Base-by-base conservation (phyloP, 768 basidiomycete genomes). In the Cubamyces lactineus region DNA sequence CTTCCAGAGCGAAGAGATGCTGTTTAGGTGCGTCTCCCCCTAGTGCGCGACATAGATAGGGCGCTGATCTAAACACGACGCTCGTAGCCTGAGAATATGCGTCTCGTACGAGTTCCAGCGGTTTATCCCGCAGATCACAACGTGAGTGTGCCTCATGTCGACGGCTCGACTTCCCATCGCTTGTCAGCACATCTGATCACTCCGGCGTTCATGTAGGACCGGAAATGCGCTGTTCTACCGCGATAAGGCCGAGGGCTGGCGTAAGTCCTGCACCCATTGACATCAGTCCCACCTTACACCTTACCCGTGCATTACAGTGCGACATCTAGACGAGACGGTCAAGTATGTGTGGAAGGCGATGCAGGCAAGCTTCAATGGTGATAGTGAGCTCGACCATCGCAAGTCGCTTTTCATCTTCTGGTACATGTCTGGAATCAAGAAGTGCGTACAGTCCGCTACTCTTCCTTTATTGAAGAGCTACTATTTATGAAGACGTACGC, bases 81-180 rank as follows among this genome's bases (percentile, higher is more conserved):
- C 0, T 13, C 17, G 2, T 21, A 64, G 58, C 17, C 16, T 64
- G 49, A 48, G 63, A 8, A 51, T 64, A 24, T 48, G 54, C 34
- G 59, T 59, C 3, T 64, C 63, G 12, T 60, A 64, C 23, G 58
- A 64, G 16, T 64, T 64, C 42, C 63, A 52, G 38, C 48, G 53
- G n/a, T 64, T 59, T 19, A 64, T 64, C 12, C 63, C 63, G 42
- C 63, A 60, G 30, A 49, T 64, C 34, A 56, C 63, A n/a, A 60
- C 63, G 63, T 64, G 52, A 26, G 63, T n/a, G 8, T 9, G 1
- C 26, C 42, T 12, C 39, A 5, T 28, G 12, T 3, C 9, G 11
- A 16, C n/a, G 17, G 5, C 30, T n/a, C 34, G 15, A 21, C n/a
- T 16, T 6, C 16, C 13, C 19, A 15, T 53, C 17, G 5, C 1